These are phyloP conservation scores for Pseudognaphalium luteoalbum DNA, from an alignment of 129 eudicot genomes.

Conservation along the genomic window DNA sequence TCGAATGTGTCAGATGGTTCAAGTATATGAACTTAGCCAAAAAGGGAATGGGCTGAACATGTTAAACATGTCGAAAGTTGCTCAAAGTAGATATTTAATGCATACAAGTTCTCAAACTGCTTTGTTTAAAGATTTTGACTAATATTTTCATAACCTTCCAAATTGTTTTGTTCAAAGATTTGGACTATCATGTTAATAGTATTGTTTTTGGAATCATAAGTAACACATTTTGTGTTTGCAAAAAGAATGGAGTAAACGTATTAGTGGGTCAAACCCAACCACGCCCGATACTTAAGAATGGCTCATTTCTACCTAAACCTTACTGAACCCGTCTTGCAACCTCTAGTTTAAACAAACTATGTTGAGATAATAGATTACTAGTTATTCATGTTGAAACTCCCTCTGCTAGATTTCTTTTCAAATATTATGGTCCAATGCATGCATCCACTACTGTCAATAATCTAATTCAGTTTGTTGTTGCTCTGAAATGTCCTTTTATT, in stretches of 20 bases:
- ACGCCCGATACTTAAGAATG: not conserved
- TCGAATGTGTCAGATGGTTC: not conserved
- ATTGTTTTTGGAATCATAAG: not conserved
- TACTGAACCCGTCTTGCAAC: not conserved
- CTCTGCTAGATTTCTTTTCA: not conserved
- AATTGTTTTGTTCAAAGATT: not conserved
- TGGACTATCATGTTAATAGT: not conserved
- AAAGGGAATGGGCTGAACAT: not conserved
- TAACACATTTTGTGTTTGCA: not conserved
- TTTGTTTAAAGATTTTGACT: not conserved
- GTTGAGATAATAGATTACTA: not conserved
- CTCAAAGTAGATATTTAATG: not conserved
- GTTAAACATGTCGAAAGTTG: not conserved
- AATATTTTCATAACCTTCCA: not conserved
- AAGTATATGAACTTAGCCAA: not conserved
- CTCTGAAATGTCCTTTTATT: not conserved
- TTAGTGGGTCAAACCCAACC: no score
- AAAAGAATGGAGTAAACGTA: not conserved
- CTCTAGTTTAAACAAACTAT: not conserved
- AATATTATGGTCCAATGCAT: not conserved
- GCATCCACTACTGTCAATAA: not conserved
- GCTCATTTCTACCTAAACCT: not conserved
- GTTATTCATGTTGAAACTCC: not conserved
- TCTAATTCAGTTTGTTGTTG: not conserved
- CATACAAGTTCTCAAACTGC: not conserved